Base-by-base conservation (phyloP, 1,139 yeast genomes). In the Kurtzmaniella quercitrusa region DNA sequence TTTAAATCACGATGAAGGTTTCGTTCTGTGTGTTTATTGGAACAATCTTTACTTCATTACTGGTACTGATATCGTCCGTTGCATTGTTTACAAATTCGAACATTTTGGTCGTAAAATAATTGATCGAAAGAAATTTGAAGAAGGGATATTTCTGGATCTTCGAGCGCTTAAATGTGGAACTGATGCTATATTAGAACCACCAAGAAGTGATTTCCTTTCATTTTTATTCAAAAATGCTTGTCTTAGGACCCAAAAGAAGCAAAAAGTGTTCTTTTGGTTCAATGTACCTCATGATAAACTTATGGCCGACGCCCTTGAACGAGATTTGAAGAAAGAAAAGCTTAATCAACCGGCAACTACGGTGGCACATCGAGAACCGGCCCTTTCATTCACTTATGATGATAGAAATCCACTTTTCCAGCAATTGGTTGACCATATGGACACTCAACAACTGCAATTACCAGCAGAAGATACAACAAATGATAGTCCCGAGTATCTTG, bases 191-290 rank as follows among this genome's bases (percentile, higher is more conserved):
- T 70, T 93, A 46, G 98, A 93, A 61, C 81, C 81, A 42, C 96
- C 98, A 8, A 82, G 89, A 58, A 88, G 96, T 0, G 85, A 82
- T 39, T 90, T 93, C 59, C 73, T 93, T 48, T 89, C 86, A 51
- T 90, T 91, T 55, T 68, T 93, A 39, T 89, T 85, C 64, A 86
- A 85, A 56, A 89, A 93, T 59, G 81, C 85, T 50, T 91, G 98
- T 61, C 73, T 93, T 19, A 76, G 96, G 54, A 93, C 98, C 1
- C 98, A 93, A 58, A 93, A 93, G 73, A 93, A 93, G 60, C 98
- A 93, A 61, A 93, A 93, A 61, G 98, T 93, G 36, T 93, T 93
- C 60, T 90, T 85, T 62, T 93, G 98, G 98, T 91, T 87, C 62
- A 85, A 91, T 58, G 98, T 93, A 7, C 93, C 94, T 38, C 98